Base-by-base conservation (phyloP, 2,329 filamentous ascomycete species). In the Aurifilum marmelostoma region DNA sequence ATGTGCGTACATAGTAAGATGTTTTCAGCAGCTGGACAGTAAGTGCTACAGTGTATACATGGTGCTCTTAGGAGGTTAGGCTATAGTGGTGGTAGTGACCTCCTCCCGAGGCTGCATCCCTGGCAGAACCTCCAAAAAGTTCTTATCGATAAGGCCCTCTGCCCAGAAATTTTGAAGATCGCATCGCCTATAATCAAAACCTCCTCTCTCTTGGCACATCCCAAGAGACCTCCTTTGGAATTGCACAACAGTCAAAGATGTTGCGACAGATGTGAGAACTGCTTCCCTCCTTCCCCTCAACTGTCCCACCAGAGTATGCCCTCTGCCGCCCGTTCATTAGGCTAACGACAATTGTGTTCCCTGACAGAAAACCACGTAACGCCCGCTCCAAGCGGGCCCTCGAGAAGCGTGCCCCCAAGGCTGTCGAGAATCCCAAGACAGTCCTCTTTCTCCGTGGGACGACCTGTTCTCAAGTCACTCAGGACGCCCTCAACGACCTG, bases 341-440 rank as follows among this genome's bases (percentile, higher is more conserved):
- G 12, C 59, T 24, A 14, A n/a, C 21, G 11, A 39, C 34, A 37
- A 14, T 2, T 37, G 27, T 16, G 7, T 9, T 2, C n/a, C 0
- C 3, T 21, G 18, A 8, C 73, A 88, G 86, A 78, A 88, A 88
- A 81, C 87, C 87, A 73, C 84, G 85, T 72, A 89, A 88, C 81
- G 94, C 95, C 75, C 94, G 96, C 84, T 96, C 94, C 69, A 97
- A 97, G 86, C 91, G 96, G 75, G 94, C 93, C 73, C 90, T 98
- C 78, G 96, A 97, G 79, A 95, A 97, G 82, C 92, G 92, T 77
- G 94, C 93, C 77, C 93, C 96, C 69, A 97, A 97, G 80, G 84
- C 89, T 74, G 83, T 92, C 80, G 96, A 99, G 83, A 96, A 97
- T 81, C 89, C 94, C 71, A 97, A 97, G 82, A 92, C 88, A 41